Evolutionary conservation across 2,329 filamentous ascomycete genomes (phyloP).

Genomic region (Arthrobotrys sphaeroides): DNA sequence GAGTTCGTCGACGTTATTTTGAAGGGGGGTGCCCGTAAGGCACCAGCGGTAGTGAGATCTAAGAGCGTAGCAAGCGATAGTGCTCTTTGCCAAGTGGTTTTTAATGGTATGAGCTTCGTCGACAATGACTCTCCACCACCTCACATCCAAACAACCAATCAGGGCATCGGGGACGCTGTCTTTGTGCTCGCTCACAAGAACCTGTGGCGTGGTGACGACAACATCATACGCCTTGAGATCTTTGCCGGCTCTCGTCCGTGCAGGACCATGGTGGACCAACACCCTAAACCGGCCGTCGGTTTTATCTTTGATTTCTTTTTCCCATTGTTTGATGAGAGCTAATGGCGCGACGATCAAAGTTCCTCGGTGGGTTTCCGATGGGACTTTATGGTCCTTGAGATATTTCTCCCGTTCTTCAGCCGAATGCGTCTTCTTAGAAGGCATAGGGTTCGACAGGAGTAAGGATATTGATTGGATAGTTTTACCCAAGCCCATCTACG

Average conservation of each 20-base stretch:
- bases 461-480: slow-evolving; percentile 92
- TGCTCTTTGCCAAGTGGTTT: slow-evolving; percentile 94
- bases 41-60: slow-evolving; percentile 93
- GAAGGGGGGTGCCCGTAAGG: slow-evolving; percentile 93
- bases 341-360: slow-evolving; percentile 93
- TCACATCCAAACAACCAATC: slow-evolving; percentile 84
- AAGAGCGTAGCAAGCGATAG: slow-evolving; percentile 87
- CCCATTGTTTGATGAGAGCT: slow-evolving; percentile 96
- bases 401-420: slow-evolving; percentile 62
- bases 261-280: slow-evolving; percentile 88
- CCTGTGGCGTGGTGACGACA: slow-evolving; percentile 96
- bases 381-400: slow-evolving; percentile 71
- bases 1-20: slow-evolving; percentile 96
- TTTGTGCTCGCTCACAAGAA: slow-evolving; percentile 88
- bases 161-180: slow-evolving; percentile 69
- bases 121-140: slow-evolving; percentile 94
- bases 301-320: slow-evolving; percentile 87
- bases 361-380: slow-evolving; percentile 74
- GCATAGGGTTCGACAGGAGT: slow-evolving; percentile 82
- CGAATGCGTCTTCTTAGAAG: slow-evolving; percentile 67
- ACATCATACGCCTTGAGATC: slow-evolving; percentile 88
- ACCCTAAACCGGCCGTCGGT: slow-evolving; percentile 80
- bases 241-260: slow-evolving; percentile 78
- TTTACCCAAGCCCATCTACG: slow-evolving; percentile 87
- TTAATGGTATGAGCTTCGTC: slow-evolving; percentile 99